Base-by-base conservation (phyloP, 345 rosid genomes). In the Mercurialis annua region DNA sequence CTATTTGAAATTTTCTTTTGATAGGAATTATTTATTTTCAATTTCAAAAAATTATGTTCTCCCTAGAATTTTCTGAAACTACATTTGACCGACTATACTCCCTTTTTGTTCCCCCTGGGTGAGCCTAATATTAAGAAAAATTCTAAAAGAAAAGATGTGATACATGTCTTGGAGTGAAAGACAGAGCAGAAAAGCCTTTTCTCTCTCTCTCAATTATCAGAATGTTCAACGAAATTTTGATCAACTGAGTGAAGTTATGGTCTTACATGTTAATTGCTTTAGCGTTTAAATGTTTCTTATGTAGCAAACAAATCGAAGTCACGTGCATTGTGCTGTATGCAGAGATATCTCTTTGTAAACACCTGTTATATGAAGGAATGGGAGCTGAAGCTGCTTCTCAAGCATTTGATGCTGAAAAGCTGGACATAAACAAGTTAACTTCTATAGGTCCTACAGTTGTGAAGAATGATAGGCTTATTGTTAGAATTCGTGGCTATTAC, bases 321-420 rank as follows among this genome's bases (percentile, higher is more conserved):
- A 44, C 38, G 42, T 33, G 53, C 51, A 24, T 72, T 69, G 18
- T 71, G 67, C 71, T 80, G 78, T 78, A 66, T 77, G 89, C 84
- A 61, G 88, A 89, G 78, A 71, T 81, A 47, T 87, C 89, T 80
- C 84, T 86, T 67, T 89, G 86, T 83, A 82, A 81, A 71, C 88
- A 87, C 80, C 73, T 82, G 64, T 68, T 86, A 70, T 46, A 50
- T 67, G 81, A 80, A 78, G 86, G 84, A 74, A 81, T 84, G 86
- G 89, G 86, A 47, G 76, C 82, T 64, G 85, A 79, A 66, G 92
- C 90, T 30, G 88, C 90, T 68, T 76, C 89, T 69, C 81, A 69
- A 74, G 86, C 79, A 71, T 86, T 84, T 79, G 84, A 79, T 65
- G 72, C 85, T 54, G 83, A 80, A 72, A 86, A 82, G 61, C 72